These are phyloP conservation scores for Sherardia arvensis DNA, from an alignment of 257 asterid species.

Conservation along the genomic window DNA sequence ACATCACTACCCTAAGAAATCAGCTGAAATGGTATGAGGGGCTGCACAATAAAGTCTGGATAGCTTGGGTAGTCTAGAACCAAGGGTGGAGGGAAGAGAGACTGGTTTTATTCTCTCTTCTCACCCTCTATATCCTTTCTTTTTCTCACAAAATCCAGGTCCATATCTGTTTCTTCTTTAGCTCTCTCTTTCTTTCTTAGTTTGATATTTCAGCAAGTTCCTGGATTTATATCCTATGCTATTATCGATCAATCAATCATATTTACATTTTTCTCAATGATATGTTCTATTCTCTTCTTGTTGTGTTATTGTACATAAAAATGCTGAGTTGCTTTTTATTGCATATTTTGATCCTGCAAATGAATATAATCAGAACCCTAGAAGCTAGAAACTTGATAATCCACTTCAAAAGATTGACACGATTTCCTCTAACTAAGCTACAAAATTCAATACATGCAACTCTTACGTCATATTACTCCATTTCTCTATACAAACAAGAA, in stretches of 20 bases:
- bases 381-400: neutral
- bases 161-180: neutral
- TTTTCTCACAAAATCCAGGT: neutral
- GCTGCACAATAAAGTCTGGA: neutral
- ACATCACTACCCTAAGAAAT: constrained; percentile 7
- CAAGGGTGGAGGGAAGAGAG: constrained; percentile 1
- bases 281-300: too few species aligned
- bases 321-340: neutral
- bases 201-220: neutral
- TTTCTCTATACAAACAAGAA: too few species aligned
- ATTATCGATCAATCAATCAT: neutral
- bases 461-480: too few species aligned
- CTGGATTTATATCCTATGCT: constrained; percentile 3
- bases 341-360: neutral
- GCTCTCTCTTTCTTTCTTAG: neutral
- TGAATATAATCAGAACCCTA: neutral
- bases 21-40: constrained; percentile 2
- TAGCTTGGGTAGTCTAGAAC: neutral
- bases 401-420: too few species aligned
- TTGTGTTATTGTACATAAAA: neutral
- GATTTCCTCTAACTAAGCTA: too few species aligned
- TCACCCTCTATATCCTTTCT: neutral
- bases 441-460: too few species aligned
- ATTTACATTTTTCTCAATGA: neutral
- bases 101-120: constrained; percentile 1